Evolutionary conservation across 129 eudicot genomes (phyloP), one percentile per base, ranked within the genome.

Genomic region (Lactuca saligna): DNA sequence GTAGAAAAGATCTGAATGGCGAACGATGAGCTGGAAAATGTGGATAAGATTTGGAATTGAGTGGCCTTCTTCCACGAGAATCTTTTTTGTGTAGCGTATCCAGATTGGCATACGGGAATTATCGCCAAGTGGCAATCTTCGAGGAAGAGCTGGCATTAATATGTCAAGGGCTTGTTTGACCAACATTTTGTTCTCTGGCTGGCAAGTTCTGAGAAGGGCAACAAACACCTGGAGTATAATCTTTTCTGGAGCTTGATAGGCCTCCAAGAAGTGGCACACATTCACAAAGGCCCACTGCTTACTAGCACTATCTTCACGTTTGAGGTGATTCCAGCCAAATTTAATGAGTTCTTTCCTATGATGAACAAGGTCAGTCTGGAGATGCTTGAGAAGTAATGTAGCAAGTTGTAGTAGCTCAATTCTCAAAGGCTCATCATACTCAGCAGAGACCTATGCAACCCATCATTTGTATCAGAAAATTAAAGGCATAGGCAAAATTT

Each of bases 281-380:
- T 93, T 93, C 57, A 93, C 97, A 83, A 93, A 93, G 53, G 99
- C 99, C 99, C 99, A 93, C 82, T 93, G 99, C 75, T 93, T 93
- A 81, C 99, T 93, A 55, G 99, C 97, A 93, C 97, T 89, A 61
- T 93, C 99, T 87, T 93, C 99, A 54, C 99, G 99, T 76, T 93
- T 93, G 39, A 93, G 93, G 81, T 93, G 99, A 87, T 93, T 89
- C 99, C 99, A 93, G 17, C 99, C 99, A 82, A 93, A 93, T 75
- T 93, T 93, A 66, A 93, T 93, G 60, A 93, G 95, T 73, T 93
- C 99, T 71, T 93, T 93, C 71, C 99, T 78, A 54, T 93, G 99
- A 34, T 83, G 87, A 75, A 93, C 97, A 64, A 93, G 99, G 75
- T 93, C 97, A 70, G 81, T 85, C 77, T 93, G 99, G 33, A 93